phyloP scores from a whole-genome alignment of 2,329 filamentous ascomycete genomes.

The Colletotrichum musae region DNA sequence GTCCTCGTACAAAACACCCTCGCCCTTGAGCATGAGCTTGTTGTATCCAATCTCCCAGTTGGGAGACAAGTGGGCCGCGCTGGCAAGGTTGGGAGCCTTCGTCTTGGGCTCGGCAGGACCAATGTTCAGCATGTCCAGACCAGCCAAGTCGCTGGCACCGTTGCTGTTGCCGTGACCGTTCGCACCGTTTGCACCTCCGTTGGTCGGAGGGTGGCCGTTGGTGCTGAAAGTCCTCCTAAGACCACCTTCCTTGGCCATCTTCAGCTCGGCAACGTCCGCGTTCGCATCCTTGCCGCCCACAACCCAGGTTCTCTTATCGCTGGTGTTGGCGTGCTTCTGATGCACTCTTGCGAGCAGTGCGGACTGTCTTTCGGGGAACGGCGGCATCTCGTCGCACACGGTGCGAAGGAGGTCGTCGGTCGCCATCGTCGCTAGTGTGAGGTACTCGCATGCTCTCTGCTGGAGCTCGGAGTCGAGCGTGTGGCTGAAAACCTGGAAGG shows the following conservation, averaged over 20 bases:
- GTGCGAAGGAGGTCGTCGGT: slow-evolving; percentile 94
- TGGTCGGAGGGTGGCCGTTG: slow-evolving; percentile 61
- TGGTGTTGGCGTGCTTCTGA: slow-evolving; percentile 92
- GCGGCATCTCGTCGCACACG: slow-evolving; percentile 98
- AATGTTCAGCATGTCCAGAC: slow-evolving; percentile 82
- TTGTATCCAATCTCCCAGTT: slow-evolving; percentile 96
- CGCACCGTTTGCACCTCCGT: slow-evolving; percentile 61
- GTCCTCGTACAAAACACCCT: slow-evolving; percentile 95
- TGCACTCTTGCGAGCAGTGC: slow-evolving; percentile 92
- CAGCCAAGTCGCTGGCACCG: slow-evolving; percentile 78
- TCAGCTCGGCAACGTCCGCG: slow-evolving; percentile 82
- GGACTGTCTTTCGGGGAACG: slow-evolving; percentile 94
- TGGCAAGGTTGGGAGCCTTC: slow-evolving; percentile 87
- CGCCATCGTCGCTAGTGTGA: slow-evolving; percentile 86
- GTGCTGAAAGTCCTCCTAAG: slow-evolving; percentile 89
- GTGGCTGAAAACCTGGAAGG: slow-evolving; percentile 94
- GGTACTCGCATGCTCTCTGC: slow-evolving; percentile 95
- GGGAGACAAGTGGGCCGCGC: slow-evolving; percentile 91
- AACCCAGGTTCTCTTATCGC: slow-evolving; percentile 96
- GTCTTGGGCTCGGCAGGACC: slow-evolving; percentile 70
- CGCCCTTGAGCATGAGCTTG: slow-evolving; percentile 81
- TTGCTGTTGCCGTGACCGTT: slow-evolving; percentile 66
- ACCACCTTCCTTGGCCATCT: slow-evolving; percentile 83
- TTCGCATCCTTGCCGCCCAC: slow-evolving; percentile 98
- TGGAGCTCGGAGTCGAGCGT: slow-evolving; percentile 96